These are phyloP conservation scores for Botrytis hyacinthi DNA, from an alignment of 2,329 filamentous ascomycete genomes.

Conservation along the genomic window DNA sequence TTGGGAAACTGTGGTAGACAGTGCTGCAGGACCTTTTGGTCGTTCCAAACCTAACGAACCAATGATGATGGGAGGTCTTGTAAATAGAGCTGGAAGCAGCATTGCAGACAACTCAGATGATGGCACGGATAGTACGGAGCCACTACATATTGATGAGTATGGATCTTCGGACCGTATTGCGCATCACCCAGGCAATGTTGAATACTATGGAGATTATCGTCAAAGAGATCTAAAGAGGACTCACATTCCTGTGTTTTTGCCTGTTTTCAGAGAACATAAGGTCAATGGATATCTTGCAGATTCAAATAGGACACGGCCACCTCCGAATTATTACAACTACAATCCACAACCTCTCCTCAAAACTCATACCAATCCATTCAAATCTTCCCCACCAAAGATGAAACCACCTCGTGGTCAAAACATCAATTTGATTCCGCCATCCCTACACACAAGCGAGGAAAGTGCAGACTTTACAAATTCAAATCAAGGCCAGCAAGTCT, in stretches of 20 bases:
- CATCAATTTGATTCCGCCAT: slow-evolving; percentile 17
- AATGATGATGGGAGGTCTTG: slow-evolving; percentile 25
- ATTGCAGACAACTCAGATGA: slow-evolving; percentile 35
- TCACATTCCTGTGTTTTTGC: slow-evolving; percentile 33
- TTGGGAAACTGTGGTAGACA: slow-evolving; percentile 38
- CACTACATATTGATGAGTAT: slow-evolving; percentile 28
- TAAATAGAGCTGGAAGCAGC: slow-evolving; percentile 34
- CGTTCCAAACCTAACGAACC: slow-evolving; percentile 16
- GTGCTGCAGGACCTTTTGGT: slow-evolving; percentile 20
- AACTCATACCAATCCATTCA: slow-evolving; percentile 36
- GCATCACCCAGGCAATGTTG: slow-evolving; percentile 34
- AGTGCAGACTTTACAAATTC: slow-evolving; percentile 19
- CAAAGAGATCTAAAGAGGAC: slow-evolving; percentile 34
- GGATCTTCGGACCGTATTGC: slow-evolving; percentile 33
- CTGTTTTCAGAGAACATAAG: slow-evolving; percentile 32
- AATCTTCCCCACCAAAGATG: slow-evolving; percentile 31
- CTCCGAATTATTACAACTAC: slow-evolving; percentile 20
- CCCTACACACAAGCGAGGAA: slow-evolving; percentile 20
- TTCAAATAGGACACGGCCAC: slow-evolving; percentile 30
- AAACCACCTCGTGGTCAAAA: slow-evolving; percentile 18
- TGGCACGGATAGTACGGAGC: slow-evolving; percentile 23
- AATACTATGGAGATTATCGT: slow-evolving; percentile 33
- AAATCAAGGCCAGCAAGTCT: slow-evolving; percentile 7
- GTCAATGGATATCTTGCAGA: slow-evolving; percentile 37
- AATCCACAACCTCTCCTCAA: slow-evolving; percentile 28